These are phyloP conservation scores for Corchorus capsularis DNA, from an alignment of 345 rosid genomes.

Conservation along the genomic window DNA sequence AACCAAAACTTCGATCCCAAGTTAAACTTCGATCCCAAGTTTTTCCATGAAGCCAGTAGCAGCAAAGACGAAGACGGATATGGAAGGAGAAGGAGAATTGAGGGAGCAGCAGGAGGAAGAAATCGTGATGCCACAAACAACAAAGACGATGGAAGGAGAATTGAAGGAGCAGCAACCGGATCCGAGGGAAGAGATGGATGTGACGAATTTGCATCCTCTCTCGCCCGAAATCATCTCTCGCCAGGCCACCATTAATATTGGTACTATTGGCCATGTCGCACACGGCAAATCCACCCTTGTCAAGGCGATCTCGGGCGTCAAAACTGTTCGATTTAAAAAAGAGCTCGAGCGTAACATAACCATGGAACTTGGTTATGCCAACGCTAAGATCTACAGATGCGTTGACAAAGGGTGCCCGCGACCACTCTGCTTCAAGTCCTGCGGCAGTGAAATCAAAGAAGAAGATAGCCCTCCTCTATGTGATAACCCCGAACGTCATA, in stretches of 20 bases:
- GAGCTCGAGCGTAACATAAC: conserved; percentile 91
- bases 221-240: conserved; percentile 96
- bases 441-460: conserved; percentile 80
- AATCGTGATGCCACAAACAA: too few relatives aligned
- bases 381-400: conserved; percentile 89
- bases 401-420: conserved; percentile 86
- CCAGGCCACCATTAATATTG: conserved; percentile 87
- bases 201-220: conserved; percentile 69
- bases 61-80: too few relatives aligned
- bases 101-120: too few relatives aligned
- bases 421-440: conserved; percentile 90
- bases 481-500: conserved; percentile 72
- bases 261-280: conserved; percentile 97
- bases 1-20: too few relatives aligned
- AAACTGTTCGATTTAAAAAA: conserved; percentile 94
- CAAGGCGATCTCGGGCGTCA: conserved; percentile 89
- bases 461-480: conserved; percentile 87
- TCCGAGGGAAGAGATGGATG: conserved; percentile 65
- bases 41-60: too few relatives aligned
- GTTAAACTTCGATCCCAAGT: too few relatives aligned
- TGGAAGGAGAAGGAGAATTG: conserved; percentile 25
- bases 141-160: too few relatives aligned
- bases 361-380: conserved; percentile 93
- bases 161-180: conserved; percentile 83
- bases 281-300: conserved; percentile 93